A percentile compares a stretch with the other conserved stretches of the same genome.
phyloP scores from a whole-genome alignment of 2,329 filamentous ascomycete species.

The Diplocarpon mali region DNA sequence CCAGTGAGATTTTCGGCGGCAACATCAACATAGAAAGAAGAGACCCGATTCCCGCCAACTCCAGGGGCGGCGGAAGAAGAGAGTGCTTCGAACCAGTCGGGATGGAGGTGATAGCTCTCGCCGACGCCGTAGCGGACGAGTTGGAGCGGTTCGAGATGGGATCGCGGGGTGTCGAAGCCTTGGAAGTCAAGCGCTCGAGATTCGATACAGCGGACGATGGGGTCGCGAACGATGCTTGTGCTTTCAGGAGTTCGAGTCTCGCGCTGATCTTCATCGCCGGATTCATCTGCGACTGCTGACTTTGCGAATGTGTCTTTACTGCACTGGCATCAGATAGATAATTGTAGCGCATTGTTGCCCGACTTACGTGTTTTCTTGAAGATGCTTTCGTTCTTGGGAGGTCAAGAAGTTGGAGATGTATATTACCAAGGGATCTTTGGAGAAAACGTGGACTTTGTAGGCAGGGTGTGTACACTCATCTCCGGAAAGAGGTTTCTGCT shows the following conservation, averaged over 20 bases:
- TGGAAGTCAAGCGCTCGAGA: conserved; percentile 44
- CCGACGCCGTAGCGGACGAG: conserved; percentile 45
- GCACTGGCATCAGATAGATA: background rate
- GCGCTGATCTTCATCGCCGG: conserved; percentile 31
- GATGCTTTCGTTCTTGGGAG: conserved; percentile 34
- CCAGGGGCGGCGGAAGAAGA: conserved; percentile 4
- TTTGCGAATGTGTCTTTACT: conserved; percentile 23
- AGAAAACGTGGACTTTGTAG: conserved; percentile 35
- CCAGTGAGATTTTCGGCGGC: conserved; percentile 35
- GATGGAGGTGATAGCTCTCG: conserved; percentile 47
- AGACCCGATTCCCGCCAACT: conserved; percentile 23
- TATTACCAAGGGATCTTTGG: conserved; percentile 40
- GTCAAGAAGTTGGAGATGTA: conserved; percentile 44
- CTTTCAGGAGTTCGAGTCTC: conserved; percentile 39
- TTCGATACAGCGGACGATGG: conserved; percentile 43
- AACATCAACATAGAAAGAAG: conserved; percentile 50
- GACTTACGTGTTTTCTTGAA: conserved; percentile 39
- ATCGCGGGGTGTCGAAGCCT: conserved; percentile 39
- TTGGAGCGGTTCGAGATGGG: conserved; percentile 48
- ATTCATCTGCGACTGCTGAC: conserved; percentile 40
- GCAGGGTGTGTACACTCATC: conserved; percentile 11
- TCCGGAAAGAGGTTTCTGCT: conserved; percentile 1
- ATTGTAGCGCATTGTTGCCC: background rate
- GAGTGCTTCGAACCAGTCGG: conserved; percentile 36
- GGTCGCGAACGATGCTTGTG: conserved; percentile 32